Conservation (phyloP, 208 protist species). For the Herpetomonas samuelpessoai region DNA sequence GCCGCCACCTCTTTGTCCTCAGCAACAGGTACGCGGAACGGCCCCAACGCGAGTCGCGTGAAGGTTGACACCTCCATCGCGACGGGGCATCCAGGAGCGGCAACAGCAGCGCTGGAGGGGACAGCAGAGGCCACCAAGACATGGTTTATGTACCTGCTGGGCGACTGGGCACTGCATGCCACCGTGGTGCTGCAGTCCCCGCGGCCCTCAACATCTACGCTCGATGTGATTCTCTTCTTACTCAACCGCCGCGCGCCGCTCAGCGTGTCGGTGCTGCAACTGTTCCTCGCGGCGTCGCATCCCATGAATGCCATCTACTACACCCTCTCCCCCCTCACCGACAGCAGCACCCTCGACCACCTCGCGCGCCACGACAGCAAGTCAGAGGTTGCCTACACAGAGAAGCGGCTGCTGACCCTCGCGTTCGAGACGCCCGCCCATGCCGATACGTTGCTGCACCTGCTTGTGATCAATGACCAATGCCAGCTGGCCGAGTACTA, state of each 20-base stretch:
- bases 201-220: conserved; percentile 47
- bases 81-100: background rate
- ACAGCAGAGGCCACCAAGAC: too few relatives aligned
- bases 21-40: too few relatives aligned
- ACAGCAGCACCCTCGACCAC: background rate
- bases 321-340: background rate
- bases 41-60: too few relatives aligned
- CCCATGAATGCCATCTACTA: conserved; percentile 22
- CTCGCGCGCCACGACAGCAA: background rate
- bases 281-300: conserved; percentile 54
- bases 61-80: too few relatives aligned
- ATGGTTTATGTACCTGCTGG: conserved; percentile 61
- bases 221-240: conserved; percentile 62
- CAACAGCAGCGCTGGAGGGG: background rate
- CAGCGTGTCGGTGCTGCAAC: conserved; percentile 57
- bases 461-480: conserved; percentile 80
- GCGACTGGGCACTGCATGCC: conserved; percentile 78
- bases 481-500: conserved; percentile 75
- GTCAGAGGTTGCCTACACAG: background rate
- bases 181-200: conserved; percentile 61
- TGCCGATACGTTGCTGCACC: conserved; percentile 64
- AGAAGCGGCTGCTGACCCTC: conserved; percentile 16
- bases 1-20: background rate
- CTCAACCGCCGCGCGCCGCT: conserved; percentile 62
- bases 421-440: conserved; percentile 46